Evolutionary conservation across 768 basidiomycete species (phyloP), one percentile per base, ranked within the genome.

Genomic region (Mycena alexandri): DNA sequence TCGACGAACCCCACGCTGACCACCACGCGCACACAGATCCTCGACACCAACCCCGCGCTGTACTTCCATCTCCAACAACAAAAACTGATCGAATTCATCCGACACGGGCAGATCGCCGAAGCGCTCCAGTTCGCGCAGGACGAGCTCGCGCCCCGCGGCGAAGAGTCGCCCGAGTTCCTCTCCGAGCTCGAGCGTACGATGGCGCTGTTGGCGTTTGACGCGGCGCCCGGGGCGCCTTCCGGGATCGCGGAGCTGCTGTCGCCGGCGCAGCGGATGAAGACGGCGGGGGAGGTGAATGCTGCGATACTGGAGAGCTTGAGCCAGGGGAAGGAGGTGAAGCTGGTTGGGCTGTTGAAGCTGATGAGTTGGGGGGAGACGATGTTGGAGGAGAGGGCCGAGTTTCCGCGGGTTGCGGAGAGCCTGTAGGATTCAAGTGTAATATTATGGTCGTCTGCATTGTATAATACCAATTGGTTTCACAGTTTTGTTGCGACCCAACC

Each of bases 61-160:
- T 96, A 96, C 77, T 99, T 99, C 80, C 94, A 94, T 73, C 86
- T 99, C 13, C 95, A 98, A 73, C 96, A 98, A 69, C 95, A 98
- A 78, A 94, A 92, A 73, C 83, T 99, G 43, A 99, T 99, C 77
- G 98, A 99, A 79, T 90, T 87, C 71, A 98, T 99, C 71, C 93
- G 96, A 1, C 87, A 91, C 57, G 92, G 93, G 42, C 87, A 87
- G 33, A 88, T 95, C 67, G 79, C 83, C 8, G 91, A 94, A 46
- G 98, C 96, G 0, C 81, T 99, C 53, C 82, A 87, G 60, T 99
- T 99, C 81, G 98, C 98, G 3, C 95, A 98, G 73, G 86, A 89
- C 56, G 96, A 99, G 77, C 85, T 99, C 13, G 98, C 98, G 6
- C 96, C 95, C 19, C 90, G 96, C 8, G 97, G 95, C 4, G 95